Conservation (phyloP, 176 grass and related monocot species). For the Carex pumila region DNA sequence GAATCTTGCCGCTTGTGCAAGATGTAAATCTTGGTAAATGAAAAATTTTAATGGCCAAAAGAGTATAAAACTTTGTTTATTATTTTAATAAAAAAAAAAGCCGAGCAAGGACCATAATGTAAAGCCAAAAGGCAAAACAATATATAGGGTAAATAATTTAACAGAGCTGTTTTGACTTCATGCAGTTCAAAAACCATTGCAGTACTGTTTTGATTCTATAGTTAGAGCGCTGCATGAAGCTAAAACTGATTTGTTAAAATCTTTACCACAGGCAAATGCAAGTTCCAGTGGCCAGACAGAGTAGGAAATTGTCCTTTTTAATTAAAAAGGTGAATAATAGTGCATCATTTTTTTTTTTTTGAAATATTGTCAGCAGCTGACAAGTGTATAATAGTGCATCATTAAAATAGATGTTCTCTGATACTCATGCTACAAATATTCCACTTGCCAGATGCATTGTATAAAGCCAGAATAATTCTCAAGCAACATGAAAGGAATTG, state of each 20-base stretch:
- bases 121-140: background rate
- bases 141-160: background rate
- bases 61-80: background rate
- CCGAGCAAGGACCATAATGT: background rate
- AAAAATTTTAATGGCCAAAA: background rate
- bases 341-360: too few relatives aligned
- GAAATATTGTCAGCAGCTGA: too few relatives aligned
- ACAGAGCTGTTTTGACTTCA: too few relatives aligned
- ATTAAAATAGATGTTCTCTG: background rate
- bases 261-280: background rate
- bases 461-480: conserved; percentile 5
- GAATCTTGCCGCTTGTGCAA: background rate
- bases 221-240: too few relatives aligned
- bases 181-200: too few relatives aligned
- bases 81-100: background rate
- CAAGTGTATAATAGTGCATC: too few relatives aligned
- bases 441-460: background rate
- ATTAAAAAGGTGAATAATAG: background rate
- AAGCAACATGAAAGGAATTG: background rate
- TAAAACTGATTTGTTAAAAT: too few relatives aligned
- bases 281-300: background rate
- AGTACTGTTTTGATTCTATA: too few relatives aligned
- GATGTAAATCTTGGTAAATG: background rate
- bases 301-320: background rate
- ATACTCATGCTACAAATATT: background rate